Evolutionary conservation across 352 stramenopile genomes (phyloP).

Genomic region (Phytophthora constricta): DNA sequence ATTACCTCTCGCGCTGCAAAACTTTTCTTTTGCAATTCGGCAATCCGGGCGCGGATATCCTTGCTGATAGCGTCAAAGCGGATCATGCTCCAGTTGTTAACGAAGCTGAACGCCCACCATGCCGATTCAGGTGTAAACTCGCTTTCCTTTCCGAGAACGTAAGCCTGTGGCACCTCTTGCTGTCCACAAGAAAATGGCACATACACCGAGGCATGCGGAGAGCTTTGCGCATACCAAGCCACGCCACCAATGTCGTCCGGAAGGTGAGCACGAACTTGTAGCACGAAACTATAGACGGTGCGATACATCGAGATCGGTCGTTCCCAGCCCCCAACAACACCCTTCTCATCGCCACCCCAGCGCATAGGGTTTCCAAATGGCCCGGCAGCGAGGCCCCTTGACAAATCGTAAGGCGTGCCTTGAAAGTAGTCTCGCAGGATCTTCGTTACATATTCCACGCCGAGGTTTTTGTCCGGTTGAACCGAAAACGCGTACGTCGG

Average conservation of each 20-base stretch:
- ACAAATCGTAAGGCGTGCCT: constrained; percentile 90
- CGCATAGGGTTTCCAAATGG: constrained; percentile 92
- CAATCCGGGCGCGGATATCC: constrained; percentile 56
- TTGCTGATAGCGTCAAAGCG: constrained; percentile 81
- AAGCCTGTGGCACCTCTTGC: constrained; percentile 51
- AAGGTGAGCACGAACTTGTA: constrained; percentile 55
- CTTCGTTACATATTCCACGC: constrained; percentile 76
- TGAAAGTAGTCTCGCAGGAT: constrained; percentile 92
- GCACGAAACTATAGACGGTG: constrained; percentile 88
- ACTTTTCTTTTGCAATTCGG: constrained; percentile 46
- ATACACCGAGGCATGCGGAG: constrained; percentile 74
- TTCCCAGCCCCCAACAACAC: constrained; percentile 81
- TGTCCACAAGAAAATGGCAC: constrained; percentile 79
- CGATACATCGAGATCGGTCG: constrained; percentile 93
- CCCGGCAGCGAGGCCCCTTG: constrained; percentile 81
- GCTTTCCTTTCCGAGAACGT: constrained; percentile 73
- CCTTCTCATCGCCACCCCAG: constrained; percentile 70
- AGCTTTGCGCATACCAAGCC: constrained; percentile 74
- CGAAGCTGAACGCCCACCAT: constrained; percentile 89
- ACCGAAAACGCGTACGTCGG: constrained; percentile 91
- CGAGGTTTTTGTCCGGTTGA: constrained; percentile 61
- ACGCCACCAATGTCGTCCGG: constrained; percentile 61
- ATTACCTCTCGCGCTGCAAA: constrained; percentile 39
- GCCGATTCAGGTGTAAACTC: constrained; percentile 69
- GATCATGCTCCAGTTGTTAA: constrained; percentile 88